phyloP scores from a whole-genome alignment of 371 early-diverging fungal genomes.

The Haplosporangium sp. region DNA sequence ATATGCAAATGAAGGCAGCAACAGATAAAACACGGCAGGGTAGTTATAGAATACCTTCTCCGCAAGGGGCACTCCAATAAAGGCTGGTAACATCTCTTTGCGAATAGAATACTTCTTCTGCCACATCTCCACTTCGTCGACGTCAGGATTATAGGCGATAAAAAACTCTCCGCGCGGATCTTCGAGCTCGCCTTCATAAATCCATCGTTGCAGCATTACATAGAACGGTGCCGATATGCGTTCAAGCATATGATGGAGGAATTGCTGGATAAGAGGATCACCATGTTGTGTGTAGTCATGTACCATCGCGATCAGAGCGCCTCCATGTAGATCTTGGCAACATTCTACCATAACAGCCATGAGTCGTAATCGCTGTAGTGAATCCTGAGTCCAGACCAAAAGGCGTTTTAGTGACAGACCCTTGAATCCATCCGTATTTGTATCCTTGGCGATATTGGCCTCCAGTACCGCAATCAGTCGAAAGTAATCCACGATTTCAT shows the following conservation, averaged over 20 bases:
- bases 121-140: constrained; percentile 84
- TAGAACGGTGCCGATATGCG: constrained; percentile 89
- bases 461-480: constrained; percentile 88
- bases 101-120: constrained; percentile 78
- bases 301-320: constrained; percentile 82
- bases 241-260: constrained; percentile 82
- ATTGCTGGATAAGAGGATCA: constrained; percentile 85
- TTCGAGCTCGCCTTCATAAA: constrained; percentile 93
- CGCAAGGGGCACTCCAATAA: constrained; percentile 79
- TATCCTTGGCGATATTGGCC: constrained; percentile 71
- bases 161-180: constrained; percentile 97
- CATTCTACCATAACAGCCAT: constrained; percentile 75
- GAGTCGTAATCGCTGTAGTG: constrained; percentile 77
- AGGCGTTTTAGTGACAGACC: constrained; percentile 84
- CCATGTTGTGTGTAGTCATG: constrained; percentile 90
- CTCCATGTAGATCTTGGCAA: constrained; percentile 75
- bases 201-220: constrained; percentile 92
- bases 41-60: constrained; percentile 70
- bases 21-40: neutral
- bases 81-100: constrained; percentile 86
- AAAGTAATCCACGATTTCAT: constrained; percentile 84
- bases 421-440: constrained; percentile 43
- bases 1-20: neutral
- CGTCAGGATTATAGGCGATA: constrained; percentile 65
- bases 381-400: constrained; percentile 89